Conservation (phyloP, 2,329 filamentous ascomycete species). For the Colletotrichum musae region DNA sequence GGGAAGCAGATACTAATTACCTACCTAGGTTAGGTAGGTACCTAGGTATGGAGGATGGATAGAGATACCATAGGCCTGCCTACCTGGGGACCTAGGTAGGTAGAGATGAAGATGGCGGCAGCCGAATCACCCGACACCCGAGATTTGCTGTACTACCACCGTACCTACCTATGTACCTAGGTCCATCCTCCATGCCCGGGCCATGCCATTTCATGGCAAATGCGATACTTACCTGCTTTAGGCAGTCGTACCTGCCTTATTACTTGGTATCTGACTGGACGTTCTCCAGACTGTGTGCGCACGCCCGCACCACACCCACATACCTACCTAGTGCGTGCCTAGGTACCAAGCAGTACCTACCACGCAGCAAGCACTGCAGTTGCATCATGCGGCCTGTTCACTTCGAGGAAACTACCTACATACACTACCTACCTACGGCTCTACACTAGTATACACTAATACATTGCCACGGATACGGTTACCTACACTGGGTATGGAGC, state of each 20-base stretch:
- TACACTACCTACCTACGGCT: no score
- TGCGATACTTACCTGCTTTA: slow-evolving; percentile 13
- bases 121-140: slow-evolving; percentile 9
- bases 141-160: slow-evolving; percentile 5
- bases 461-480: no score
- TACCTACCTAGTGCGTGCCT: no score
- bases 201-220: slow-evolving; percentile 25
- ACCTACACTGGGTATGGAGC: no score
- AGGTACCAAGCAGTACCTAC: no score
- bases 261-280: neutral
- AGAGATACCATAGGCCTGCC: neutral
- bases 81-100: neutral
- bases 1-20: neutral
- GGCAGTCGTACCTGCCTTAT: no score
- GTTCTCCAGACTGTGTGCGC: slow-evolving; percentile 30
- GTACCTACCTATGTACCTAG: no score
- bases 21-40: no score
- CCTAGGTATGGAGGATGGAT: neutral
- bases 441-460: no score
- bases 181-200: no score
- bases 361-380: slow-evolving; percentile 28
- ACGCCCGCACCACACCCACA: slow-evolving; percentile 9
- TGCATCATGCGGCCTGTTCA: slow-evolving; percentile 30
- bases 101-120: neutral
- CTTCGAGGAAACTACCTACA: neutral